Conservation (phyloP, 352 stramenopile genomes). For the Phytophthora hibernalis region DNA sequence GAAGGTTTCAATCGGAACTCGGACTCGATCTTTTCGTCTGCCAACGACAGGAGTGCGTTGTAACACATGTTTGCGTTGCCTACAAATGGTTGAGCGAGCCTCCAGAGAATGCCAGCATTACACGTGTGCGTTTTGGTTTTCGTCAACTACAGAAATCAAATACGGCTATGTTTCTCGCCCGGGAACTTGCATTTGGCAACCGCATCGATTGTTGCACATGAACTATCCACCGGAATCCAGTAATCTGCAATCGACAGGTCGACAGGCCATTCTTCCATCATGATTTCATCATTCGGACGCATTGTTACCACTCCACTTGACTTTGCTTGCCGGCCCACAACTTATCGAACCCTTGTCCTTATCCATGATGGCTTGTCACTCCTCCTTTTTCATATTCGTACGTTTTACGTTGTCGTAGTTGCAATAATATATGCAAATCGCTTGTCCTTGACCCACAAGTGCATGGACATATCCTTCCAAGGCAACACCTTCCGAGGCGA, state of each 20-base stretch:
- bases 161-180: background rate
- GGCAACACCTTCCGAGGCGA: conserved; percentile 5
- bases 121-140: conserved; percentile 5
- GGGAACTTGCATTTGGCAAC: conserved; percentile 9
- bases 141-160: conserved; percentile 17
- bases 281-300: background rate
- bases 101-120: conserved; percentile 4
- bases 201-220: conserved; percentile 12
- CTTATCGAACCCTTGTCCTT: background rate
- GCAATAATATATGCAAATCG: conserved; percentile 5
- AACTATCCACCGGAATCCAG: conserved; percentile 3
- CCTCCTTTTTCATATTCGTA: background rate
- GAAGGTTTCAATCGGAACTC: conserved; percentile 9
- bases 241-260: background rate
- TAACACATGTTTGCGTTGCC: background rate
- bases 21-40: background rate
- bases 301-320: background rate
- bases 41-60: background rate
- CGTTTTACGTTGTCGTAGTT: conserved; percentile 8
- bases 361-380: background rate
- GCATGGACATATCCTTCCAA: conserved; percentile 15
- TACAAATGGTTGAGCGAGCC: conserved; percentile 14
- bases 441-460: background rate
- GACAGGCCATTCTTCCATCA: background rate
- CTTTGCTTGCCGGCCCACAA: background rate